Conservation (phyloP, 2,329 filamentous ascomycete species). For the Cytospora leucostoma region DNA sequence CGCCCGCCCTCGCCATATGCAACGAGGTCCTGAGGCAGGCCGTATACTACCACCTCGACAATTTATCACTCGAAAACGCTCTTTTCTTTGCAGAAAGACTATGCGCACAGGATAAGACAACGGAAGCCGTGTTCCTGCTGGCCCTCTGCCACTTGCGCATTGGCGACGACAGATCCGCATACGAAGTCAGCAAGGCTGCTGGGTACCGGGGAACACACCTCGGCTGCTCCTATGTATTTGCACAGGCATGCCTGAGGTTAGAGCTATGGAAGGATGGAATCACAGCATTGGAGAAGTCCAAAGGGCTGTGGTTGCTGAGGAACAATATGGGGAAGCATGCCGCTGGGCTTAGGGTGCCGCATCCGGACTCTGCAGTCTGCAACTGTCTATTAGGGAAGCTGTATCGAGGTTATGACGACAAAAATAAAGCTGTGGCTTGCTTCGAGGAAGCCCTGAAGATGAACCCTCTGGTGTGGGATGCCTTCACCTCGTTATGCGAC, state of each 20-base stretch:
- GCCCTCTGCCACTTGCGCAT: conserved; percentile 82
- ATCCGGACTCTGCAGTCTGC: conserved; percentile 83
- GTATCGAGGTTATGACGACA: conserved; percentile 78
- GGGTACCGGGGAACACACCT: conserved; percentile 73
- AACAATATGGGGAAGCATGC: conserved; percentile 83
- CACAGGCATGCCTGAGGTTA: conserved; percentile 80
- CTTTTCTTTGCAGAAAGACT: conserved; percentile 91
- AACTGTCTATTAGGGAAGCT: conserved; percentile 84
- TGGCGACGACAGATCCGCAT: conserved; percentile 81
- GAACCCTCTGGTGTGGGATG: conserved; percentile 98
- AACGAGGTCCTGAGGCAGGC: conserved; percentile 59
- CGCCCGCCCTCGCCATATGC: conserved; percentile 52
- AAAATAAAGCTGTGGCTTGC: conserved; percentile 78
- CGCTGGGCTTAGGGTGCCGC: conserved; percentile 69
- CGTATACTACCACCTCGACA: conserved; percentile 77
- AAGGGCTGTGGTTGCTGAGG: conserved; percentile 71
- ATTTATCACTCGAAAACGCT: conserved; percentile 84
- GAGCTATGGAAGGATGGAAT: conserved; percentile 81
- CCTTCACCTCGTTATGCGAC: conserved; percentile 85
- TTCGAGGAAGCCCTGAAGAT: conserved; percentile 86
- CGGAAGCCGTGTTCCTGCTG: conserved; percentile 80
- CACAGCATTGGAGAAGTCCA: conserved; percentile 78
- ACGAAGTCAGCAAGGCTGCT: conserved; percentile 74
- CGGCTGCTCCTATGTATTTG: conserved; percentile 89
- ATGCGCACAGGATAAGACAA: conserved; percentile 76